Conservation (phyloP, 495 filamentous ascomycete genomes). For the Penicillium coffeae region DNA sequence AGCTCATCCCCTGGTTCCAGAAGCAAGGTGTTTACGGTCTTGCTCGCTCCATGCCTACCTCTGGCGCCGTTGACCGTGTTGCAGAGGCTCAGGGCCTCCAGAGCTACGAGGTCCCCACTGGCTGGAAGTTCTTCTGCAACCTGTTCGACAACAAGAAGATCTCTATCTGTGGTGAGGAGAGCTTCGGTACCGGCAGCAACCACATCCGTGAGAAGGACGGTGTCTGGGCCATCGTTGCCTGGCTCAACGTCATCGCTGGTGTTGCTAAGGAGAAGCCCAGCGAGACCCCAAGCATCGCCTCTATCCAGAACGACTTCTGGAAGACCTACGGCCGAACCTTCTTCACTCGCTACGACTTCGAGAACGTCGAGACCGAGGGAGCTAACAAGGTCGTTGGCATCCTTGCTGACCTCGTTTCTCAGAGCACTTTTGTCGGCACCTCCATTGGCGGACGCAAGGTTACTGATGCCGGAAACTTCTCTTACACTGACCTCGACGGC, state of each 20-base stretch:
- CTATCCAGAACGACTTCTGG: constrained; percentile 98
- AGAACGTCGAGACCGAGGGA: constrained; percentile 84
- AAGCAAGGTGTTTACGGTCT: constrained; percentile 94
- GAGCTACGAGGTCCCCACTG: constrained; percentile 95
- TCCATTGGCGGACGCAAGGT: constrained; percentile 69
- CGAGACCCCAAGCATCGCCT: constrained; percentile 78
- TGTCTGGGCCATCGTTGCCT: constrained; percentile 93
- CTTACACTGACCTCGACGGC: constrained; percentile 94
- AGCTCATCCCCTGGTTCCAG: constrained; percentile 94
- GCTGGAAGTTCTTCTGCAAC: constrained; percentile 99
- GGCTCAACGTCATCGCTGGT: constrained; percentile 97
- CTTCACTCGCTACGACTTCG: constrained; percentile 99
- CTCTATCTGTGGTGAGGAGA: constrained; percentile 98
- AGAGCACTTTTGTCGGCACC: constrained; percentile 76
- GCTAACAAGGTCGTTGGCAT: constrained; percentile 83
- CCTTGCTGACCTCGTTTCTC: constrained; percentile 62
- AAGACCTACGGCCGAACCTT: constrained; percentile 92
- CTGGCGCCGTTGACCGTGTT: constrained; percentile 89
- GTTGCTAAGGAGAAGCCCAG: constrained; percentile 75
- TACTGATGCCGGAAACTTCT: constrained; percentile 87
- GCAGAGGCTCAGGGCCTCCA: constrained; percentile 88
- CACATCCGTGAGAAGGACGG: constrained; percentile 99
- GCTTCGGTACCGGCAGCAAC: constrained; percentile 97
- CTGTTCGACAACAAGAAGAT: constrained; percentile 96
- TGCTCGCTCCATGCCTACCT: constrained; percentile 95